phyloP scores from a whole-genome alignment of 768 basidiomycete species.

The Amanita muscaria region DNA sequence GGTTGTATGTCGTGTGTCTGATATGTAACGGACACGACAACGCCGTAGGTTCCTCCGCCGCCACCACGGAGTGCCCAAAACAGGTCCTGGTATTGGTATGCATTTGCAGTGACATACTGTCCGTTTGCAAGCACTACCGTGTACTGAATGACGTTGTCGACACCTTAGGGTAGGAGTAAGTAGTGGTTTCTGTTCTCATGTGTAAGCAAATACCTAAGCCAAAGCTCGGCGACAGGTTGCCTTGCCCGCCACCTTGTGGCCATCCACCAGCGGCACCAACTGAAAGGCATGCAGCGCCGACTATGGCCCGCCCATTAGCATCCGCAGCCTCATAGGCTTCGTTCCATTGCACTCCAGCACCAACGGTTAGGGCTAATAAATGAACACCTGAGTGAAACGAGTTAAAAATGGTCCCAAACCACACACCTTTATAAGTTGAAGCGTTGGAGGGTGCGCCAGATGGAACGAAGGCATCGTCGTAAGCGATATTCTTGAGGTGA shows the following conservation, averaged over 20 bases:
- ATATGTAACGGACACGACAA: constrained; percentile 40
- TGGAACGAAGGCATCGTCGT: constrained; percentile 21
- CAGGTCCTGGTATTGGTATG: constrained; percentile 33
- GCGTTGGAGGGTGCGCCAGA: constrained; percentile 20
- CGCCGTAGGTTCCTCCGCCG: constrained; percentile 33
- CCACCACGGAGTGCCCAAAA: constrained; percentile 30
- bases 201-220: background rate
- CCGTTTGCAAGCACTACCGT: constrained; percentile 35
- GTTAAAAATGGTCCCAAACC: background rate
- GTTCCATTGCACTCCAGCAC: constrained; percentile 37
- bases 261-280: constrained; percentile 43
- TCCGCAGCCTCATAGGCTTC: constrained; percentile 33
- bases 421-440: background rate
- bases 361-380: constrained; percentile 22
- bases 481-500: constrained; percentile 26
- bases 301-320: constrained; percentile 29
- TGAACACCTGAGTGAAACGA: constrained; percentile 1
- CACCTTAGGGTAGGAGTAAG: constrained; percentile 23
- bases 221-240: background rate
- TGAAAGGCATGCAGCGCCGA: constrained; percentile 35
- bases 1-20: constrained; percentile 31
- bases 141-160: constrained; percentile 40
- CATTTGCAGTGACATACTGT: constrained; percentile 29
- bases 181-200: background rate
- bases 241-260: constrained; percentile 34